Evolutionary conservation across 345 rosid genomes (phyloP).

Genomic region (Barbarea vulgaris): DNA sequence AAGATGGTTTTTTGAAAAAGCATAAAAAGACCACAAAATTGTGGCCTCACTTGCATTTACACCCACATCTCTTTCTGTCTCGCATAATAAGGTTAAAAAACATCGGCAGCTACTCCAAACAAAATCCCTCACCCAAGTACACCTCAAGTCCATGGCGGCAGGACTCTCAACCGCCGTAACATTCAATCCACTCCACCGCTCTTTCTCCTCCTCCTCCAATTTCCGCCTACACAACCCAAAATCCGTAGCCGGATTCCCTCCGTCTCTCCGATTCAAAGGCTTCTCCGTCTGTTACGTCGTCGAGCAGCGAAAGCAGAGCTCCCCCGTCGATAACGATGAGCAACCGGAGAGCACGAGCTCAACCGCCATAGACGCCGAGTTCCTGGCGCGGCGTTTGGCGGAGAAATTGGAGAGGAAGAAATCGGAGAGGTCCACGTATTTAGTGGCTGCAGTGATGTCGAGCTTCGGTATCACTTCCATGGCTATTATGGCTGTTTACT

Average conservation of each 20-base stretch:
- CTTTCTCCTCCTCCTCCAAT: conserved; percentile 36
- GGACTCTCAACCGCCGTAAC: conserved; percentile 54
- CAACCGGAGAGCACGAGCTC: conserved; percentile 27
- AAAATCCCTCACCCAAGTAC: neutral
- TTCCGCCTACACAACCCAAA: conserved; percentile 40
- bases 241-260: conserved; percentile 40
- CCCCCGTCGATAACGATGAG: conserved; percentile 36
- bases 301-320: conserved; percentile 53
- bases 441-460: conserved; percentile 87
- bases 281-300: conserved; percentile 64
- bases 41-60: conserved; percentile 52
- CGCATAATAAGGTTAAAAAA: neutral
- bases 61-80: conserved; percentile 7
- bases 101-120: neutral
- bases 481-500: conserved; percentile 83
- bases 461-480: conserved; percentile 82
- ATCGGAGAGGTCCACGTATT: conserved; percentile 79
- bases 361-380: conserved; percentile 29
- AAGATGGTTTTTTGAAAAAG: neutral
- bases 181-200: conserved; percentile 46
- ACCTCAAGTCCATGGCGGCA: conserved; percentile 60
- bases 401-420: conserved; percentile 66
- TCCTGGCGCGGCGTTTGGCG: conserved; percentile 42
- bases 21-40: conserved; percentile 14
- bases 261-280: conserved; percentile 27